Evolutionary conservation across 345 rosid species (phyloP).

Genomic region (Noccaea caerulescens): DNA sequence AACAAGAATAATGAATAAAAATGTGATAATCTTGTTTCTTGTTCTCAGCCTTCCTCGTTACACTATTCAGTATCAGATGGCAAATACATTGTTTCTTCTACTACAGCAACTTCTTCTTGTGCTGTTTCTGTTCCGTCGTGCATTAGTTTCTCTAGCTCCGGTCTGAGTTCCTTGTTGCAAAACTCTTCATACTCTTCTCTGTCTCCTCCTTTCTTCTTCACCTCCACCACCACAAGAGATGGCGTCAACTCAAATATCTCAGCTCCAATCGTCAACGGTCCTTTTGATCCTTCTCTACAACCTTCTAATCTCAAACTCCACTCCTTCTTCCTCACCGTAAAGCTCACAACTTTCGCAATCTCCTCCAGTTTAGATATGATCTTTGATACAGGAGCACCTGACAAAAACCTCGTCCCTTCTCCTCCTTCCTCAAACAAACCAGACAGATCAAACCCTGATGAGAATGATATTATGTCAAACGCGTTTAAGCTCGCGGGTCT

Average conservation of each 20-base stretch:
- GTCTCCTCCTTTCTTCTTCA: conserved; percentile 88
- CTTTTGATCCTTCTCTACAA: conserved; percentile 62
- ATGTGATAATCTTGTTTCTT: conserved; percentile 26
- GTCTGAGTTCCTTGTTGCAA: conserved; percentile 69
- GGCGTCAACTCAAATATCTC: conserved; percentile 73
- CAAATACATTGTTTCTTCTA: conserved; percentile 47
- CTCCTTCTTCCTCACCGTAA: conserved; percentile 79
- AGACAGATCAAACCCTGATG: conserved; percentile 73
- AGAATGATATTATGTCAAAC: conserved; percentile 71
- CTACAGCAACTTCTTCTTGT: conserved; percentile 41
- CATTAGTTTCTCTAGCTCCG: conserved; percentile 69
- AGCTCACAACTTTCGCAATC: conserved; percentile 67
- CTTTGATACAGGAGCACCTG: conserved; percentile 65
- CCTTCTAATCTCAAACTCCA: conserved; percentile 78
- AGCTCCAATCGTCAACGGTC: conserved; percentile 64
- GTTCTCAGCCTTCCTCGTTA: conserved; percentile 38
- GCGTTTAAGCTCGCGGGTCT: conserved; percentile 73
- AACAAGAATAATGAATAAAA: conserved; percentile 24
- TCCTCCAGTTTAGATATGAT: conserved; percentile 73
- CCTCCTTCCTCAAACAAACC: conserved; percentile 77
- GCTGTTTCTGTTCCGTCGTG: conserved; percentile 39
- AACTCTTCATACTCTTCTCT: conserved; percentile 84
- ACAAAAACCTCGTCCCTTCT: conserved; percentile 59
- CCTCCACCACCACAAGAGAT: conserved; percentile 73
- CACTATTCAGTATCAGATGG: conserved; percentile 71